Base-by-base conservation (phyloP, 192 early-diverging fungal species). In the Allomyces javanicus region DNA sequence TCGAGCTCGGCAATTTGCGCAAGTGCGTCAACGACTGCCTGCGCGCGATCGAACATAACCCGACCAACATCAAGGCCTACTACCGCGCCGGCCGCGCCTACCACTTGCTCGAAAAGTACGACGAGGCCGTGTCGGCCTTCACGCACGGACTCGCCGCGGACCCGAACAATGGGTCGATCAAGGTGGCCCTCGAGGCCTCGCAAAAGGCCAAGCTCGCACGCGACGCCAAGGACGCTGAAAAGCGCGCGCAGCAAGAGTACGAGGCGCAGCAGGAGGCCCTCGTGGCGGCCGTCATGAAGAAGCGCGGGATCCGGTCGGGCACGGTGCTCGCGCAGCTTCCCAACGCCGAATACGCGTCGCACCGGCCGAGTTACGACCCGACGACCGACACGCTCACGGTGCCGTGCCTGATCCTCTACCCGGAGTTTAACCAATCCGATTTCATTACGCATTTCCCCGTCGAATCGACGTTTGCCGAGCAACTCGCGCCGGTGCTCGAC, bases 371-470 rank as follows among this genome's bases (percentile, higher is more conserved):
- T 14, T 58, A 58, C 50, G 79, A 86, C 64, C 65, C 68, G 21
- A 67, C 73, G 22, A 79, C 80, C 0, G 79, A 81, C 23, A 79
- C 76, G 23, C 70, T 99, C 17, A 76, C 81, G 10, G 86, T 86
- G 79, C 96, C 96, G 0, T 90, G 91, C 6, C 76, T 91, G 33
- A 92, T 99, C 66, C 73, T 96, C 71, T 99, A 99, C 72, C 96
- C 96, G 24, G 93, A 99, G 75, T 75, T 86, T 69, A 86, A 86
- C 67, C 83, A 97, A 68, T 88, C 87, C 3, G 96, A 99, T 73
- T 79, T 89, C 63, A 89, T 99, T 64, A 77, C 85, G 66, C 75
- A 74, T 40, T 94, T 95, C 69, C 77, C 91, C 76, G 96, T 97
- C 76, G 71, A 81, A 14, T 75, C 80, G 65, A 84, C 91, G 23